phyloP scores from a whole-genome alignment of 495 filamentous ascomycete genomes.

The Parmelia sp. region DNA sequence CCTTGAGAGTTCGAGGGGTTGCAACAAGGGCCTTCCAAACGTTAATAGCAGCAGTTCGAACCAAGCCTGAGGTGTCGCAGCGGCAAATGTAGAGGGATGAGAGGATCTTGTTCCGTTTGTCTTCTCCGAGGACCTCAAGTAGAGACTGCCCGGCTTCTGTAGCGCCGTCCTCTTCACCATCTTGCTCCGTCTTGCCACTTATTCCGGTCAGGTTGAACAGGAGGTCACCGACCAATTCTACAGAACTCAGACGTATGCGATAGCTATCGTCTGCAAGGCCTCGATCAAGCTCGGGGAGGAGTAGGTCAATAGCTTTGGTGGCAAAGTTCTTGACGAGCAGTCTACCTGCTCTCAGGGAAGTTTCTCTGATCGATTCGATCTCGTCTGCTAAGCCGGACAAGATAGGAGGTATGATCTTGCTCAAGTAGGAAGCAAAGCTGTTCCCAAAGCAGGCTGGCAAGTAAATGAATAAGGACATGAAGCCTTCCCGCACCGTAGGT shows the following conservation, averaged over 20 bases:
- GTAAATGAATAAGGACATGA: conserved; percentile 99
- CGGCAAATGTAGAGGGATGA: conserved; percentile 96
- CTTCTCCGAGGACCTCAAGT: conserved; percentile 87
- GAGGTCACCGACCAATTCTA: conserved; percentile 93
- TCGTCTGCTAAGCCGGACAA: conserved; percentile 92
- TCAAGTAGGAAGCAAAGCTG: conserved; percentile 93
- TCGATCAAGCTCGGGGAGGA: conserved; percentile 90
- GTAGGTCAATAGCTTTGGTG: conserved; percentile 83
- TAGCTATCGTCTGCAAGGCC: conserved; percentile 93
- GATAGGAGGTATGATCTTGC: conserved; percentile 93
- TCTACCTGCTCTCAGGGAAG: conserved; percentile 83
- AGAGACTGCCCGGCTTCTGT: conserved; percentile 84
- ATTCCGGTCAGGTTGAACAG: conserved; percentile 98
- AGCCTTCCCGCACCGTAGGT: conserved; percentile 85
- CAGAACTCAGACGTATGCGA: conserved; percentile 93
- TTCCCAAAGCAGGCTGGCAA: conserved; percentile 98
- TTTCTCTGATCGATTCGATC: conserved; percentile 89
- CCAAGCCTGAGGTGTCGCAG: conserved; percentile 89
- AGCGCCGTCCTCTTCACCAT: conserved; percentile 68
- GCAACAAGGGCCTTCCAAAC: conserved; percentile 98
- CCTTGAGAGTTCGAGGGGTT: conserved; percentile 85
- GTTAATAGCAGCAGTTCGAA: conserved; percentile 80
- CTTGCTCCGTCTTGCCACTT: conserved; percentile 71
- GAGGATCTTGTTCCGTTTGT: conserved; percentile 89
- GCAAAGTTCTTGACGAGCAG: conserved; percentile 97